Evolutionary conservation across 371 early-diverging fungal genomes (phyloP), one percentile per base, ranked within the genome.

Genomic region (Saksenaea oblongispora): DNA sequence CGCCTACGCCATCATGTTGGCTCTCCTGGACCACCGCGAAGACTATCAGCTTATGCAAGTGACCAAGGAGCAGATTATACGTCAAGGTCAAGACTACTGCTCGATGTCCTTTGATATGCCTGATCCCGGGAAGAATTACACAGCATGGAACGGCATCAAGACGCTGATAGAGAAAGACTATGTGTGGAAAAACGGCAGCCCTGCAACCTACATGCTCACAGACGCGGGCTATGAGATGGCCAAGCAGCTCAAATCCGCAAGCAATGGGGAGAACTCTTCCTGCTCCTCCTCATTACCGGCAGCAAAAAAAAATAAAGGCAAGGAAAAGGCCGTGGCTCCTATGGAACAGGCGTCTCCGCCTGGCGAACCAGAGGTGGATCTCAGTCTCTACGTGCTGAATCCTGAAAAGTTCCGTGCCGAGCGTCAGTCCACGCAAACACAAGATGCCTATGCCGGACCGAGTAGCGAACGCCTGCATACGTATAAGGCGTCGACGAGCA

Each of bases 1-100:
- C 4, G 83, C 89, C 2, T 98, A 95, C 73, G 94, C 88, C 7
- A 91, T 98, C 34, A 73, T 98, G n/a, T 63, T 94, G 2, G 84
- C 92, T 10, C 71, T 97, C 13, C 71, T 83, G 34, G 75, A 85
- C n/a, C 63, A 76, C 7, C 62, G 74, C 15, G 62, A 74, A 0
- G 34, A 34, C 18, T 41, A 59, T 13, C 64, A 74, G 17, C 67
- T 69, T 17, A 47, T 53, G 0, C 70, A 63, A 1, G 69, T 66
- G 7, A 80, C 83, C 17, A 87, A 85, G 65, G 64, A 81, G 3
- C 87, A 91, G 18, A 86, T 92, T 18, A 76, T 85, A 11, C 71
- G 77, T 0, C n/a, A 64, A 3, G 91, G 84, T 1, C 90, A 93
- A 71, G 60, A 71, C 14, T 83, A 86, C 59, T 85, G 89, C 58